Evolutionary conservation across 1,284 basidiomycete genomes (phyloP), one percentile per base, ranked within the genome.

Genomic region (Vanrija pseudolonga): DNA sequence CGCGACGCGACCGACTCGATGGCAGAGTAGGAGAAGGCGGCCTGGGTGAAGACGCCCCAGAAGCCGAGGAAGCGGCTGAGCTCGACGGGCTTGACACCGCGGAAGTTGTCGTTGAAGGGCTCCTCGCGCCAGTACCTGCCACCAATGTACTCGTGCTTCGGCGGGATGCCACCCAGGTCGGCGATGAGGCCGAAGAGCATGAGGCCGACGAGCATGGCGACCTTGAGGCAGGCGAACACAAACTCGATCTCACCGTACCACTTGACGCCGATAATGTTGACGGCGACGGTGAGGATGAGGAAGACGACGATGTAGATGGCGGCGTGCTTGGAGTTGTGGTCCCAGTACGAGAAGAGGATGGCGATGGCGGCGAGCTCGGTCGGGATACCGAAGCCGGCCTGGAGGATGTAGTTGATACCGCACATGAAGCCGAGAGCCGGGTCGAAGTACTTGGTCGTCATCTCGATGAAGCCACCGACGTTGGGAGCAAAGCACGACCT

Each of bases 161-260:
- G 84, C 0, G 86, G 85, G 0, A 82, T 84, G 56, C 85, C 86
- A 47, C 87, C 87, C 12, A 88, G 80, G 63, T 88, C 85, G 48
- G 88, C 81, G 51, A 88, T 73, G 42, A 89, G 78, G 47, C 86
- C 87, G 51, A 80, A 78, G 50, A 88, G 64, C 54, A 87, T 82
- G 28, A 69, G 51, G 0, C 53, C 60, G 40, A 61, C 47, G 18
- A 64, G 86, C 0, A 86, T 86, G 47, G 87, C 75, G 26, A 90
- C 84, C 74, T 89, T 89, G 72, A 89, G 85, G 28, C n/a, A 40
- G 7, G 39, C 83, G 61, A 67, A 59, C 83, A 85, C 66, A 86
- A 89, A 89, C 72, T 89, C 58, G 42, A 56, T 32, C 49, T 60
- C 58, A 39, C 58, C 58, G 37, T 52, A 57, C 47, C 39, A 53